Base-by-base conservation (phyloP, 805 yeast genomes). In the Zygotorulaspora chibaensis region DNA sequence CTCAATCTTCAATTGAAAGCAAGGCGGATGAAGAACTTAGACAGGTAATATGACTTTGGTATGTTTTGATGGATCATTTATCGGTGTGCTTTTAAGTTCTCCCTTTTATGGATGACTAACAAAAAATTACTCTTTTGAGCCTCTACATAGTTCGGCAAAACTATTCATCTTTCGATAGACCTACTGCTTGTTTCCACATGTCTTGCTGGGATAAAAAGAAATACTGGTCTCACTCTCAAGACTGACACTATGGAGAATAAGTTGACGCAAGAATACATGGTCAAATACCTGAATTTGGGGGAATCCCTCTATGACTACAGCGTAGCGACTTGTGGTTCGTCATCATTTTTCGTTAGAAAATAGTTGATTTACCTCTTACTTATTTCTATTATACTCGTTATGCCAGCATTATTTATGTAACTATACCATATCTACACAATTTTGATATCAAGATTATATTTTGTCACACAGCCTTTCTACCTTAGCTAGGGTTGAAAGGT, bases 271-370 rank as follows among this genome's bases (percentile, higher is more conserved):
- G 68, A 70, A 31, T 81, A 80, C 55, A 70, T 83, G 4, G 68
- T 69, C 29, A 83, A 80, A 60, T 93, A 90, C 62, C 73, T 93
- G 51, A 84, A 80, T 42, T 61, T 83, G 25, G 99, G 99, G n/a
- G 99, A 93, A 59, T 80, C 81, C 65, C 68, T 84, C 2, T 81
- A 83, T 53, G 96, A 89, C 59, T 76, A 79, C 45, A 71, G 84
- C 16, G 83, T 84, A 9, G 83, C 85, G 3, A 72, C 79, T 53
- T 76, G 88, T 72, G 79, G 82, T 35, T 72, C 83, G 6, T 85
- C 96, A 1, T 75, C 78, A 15, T 87, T 83, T 67, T 93, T 90
- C 65, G 79, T 69, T 40, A 76, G 88, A 56, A 78, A 71, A 53
- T 80, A 53, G 59, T n/a, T 17, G 5, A n/a, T 15, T 5, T 15